Conservation (phyloP, 768 basidiomycete genomes). For the Boletales sp. region DNA sequence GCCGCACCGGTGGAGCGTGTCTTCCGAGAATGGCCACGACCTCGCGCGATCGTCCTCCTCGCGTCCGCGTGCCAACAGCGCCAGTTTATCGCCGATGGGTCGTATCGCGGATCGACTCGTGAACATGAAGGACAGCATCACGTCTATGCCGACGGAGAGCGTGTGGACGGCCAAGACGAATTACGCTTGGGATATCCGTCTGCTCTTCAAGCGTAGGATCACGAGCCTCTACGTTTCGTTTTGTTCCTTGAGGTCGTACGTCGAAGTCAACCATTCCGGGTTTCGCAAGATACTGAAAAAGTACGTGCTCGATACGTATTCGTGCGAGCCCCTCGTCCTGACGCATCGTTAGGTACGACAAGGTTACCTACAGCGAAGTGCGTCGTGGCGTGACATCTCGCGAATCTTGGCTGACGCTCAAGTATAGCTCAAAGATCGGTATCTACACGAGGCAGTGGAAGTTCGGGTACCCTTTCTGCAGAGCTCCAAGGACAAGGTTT, state of each 20-base stretch:
- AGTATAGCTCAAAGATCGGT: slow-evolving; percentile 67
- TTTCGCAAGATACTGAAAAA: slow-evolving; percentile 97
- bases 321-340: not conserved
- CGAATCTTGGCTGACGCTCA: not conserved
- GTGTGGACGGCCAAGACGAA: slow-evolving; percentile 81
- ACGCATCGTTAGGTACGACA: slow-evolving; percentile 74
- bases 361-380: slow-evolving; percentile 75
- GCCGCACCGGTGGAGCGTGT: slow-evolving; percentile 38
- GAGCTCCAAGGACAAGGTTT: slow-evolving; percentile 58
- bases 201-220: slow-evolving; percentile 87
- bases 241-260: slow-evolving; percentile 77
- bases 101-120: slow-evolving; percentile 47
- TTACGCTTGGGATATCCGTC: slow-evolving; percentile 78
- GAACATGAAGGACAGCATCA: slow-evolving; percentile 50
- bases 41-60: slow-evolving; percentile 24
- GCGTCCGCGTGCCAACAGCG: slow-evolving; percentile 20
- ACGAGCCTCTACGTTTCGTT: slow-evolving; percentile 76
- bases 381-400: slow-evolving; percentile 7
- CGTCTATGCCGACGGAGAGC: slow-evolving; percentile 41
- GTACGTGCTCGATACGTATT: slow-evolving; percentile 38
- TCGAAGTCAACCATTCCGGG: slow-evolving; percentile 89
- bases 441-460: slow-evolving; percentile 71
- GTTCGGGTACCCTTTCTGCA: slow-evolving; percentile 63
- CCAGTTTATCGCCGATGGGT: slow-evolving; percentile 34
- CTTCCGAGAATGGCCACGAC: slow-evolving; percentile 43